Conservation (phyloP, 179 eudicot species). For the Dionaea muscipula region DNA sequence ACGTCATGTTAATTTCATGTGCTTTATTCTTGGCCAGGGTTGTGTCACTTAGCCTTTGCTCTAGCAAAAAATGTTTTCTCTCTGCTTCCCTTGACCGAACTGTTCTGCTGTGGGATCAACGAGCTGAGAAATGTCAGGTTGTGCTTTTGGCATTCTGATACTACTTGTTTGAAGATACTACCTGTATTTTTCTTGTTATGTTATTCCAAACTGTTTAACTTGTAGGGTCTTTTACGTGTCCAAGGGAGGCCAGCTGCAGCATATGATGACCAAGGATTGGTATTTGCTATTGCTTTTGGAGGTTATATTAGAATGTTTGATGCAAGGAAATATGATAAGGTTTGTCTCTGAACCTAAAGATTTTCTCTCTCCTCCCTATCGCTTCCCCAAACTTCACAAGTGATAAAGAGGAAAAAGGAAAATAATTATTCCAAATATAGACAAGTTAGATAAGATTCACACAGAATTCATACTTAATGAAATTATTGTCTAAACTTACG, state of each 20-base stretch:
- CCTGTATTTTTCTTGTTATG: background rate
- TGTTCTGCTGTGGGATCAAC: slow-evolving; percentile 91
- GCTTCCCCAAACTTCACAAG: too few species aligned
- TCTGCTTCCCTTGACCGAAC: slow-evolving; percentile 94
- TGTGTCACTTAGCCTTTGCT: slow-evolving; percentile 88
- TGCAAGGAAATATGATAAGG: slow-evolving; percentile 86
- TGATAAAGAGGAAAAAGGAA: too few species aligned
- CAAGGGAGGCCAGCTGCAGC: slow-evolving; percentile 95
- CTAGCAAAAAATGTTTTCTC: slow-evolving; percentile 65
- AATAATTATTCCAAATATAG: too few species aligned
- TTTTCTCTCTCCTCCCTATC: too few species aligned
- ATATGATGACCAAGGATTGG: slow-evolving; percentile 95
- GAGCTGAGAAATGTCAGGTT: slow-evolving; percentile 96
- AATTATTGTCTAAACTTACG: too few species aligned
- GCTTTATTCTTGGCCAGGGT: slow-evolving; percentile 40
- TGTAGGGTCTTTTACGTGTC: slow-evolving; percentile 82
- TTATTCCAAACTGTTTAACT: background rate
- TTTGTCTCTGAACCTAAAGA: slow-evolving; percentile 11
- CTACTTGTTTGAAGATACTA: slow-evolving; percentile 8
- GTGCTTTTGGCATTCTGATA: slow-evolving; percentile 6
- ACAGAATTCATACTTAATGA: too few species aligned
- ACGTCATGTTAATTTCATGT: slow-evolving; percentile 3
- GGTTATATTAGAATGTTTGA: slow-evolving; percentile 90
- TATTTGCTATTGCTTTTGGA: slow-evolving; percentile 86
- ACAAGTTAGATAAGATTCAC: too few species aligned